A percentile compares a stretch with the other conserved stretches of the same genome.
Evolutionary conservation across 768 basidiomycete species (phyloP).

Genomic region (Trametes maxima): DNA sequence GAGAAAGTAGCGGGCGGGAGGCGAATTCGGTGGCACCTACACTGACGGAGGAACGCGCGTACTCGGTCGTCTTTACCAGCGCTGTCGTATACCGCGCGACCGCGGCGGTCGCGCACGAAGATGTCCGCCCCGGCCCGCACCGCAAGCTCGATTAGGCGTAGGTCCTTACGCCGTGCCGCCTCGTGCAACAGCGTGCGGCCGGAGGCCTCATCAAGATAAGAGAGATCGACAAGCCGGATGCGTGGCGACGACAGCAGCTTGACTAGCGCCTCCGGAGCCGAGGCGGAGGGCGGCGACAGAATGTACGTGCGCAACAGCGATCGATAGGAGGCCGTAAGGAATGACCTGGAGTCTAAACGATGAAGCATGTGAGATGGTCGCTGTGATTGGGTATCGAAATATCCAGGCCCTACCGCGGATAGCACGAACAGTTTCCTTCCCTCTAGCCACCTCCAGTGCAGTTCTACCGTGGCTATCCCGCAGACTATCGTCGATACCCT

Average conservation of each 20-base stretch:
- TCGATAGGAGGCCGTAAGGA: slow-evolving; percentile 73
- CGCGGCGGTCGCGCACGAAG: slow-evolving; percentile 78
- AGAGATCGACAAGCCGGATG: slow-evolving; percentile 70
- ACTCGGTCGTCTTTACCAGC: slow-evolving; percentile 81
- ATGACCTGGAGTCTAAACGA: slow-evolving; percentile 68
- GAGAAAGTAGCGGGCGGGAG: neutral
- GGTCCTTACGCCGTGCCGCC: slow-evolving; percentile 78
- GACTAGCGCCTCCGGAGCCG: slow-evolving; percentile 45
- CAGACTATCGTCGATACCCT: slow-evolving; percentile 76
- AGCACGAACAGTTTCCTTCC: slow-evolving; percentile 62
- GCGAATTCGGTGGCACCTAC: slow-evolving; percentile 44
- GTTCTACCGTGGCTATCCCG: slow-evolving; percentile 68
- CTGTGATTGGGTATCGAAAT: neutral
- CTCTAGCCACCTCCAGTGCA: slow-evolving; percentile 71
- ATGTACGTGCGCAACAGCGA: slow-evolving; percentile 75
- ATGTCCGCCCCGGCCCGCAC: slow-evolving; percentile 88
- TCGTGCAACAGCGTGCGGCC: slow-evolving; percentile 86
- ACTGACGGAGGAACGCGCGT: slow-evolving; percentile 80
- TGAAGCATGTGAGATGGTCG: neutral
- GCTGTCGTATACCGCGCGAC: slow-evolving; percentile 67
- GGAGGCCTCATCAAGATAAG: slow-evolving; percentile 75
- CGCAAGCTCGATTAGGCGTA: slow-evolving; percentile 80
- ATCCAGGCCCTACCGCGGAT: slow-evolving; percentile 60
- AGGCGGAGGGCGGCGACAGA: slow-evolving; percentile 50
- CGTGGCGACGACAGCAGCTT: slow-evolving; percentile 71